phyloP scores from a whole-genome alignment of 2,329 filamentous ascomycete species.

The Esteya vermicola region DNA sequence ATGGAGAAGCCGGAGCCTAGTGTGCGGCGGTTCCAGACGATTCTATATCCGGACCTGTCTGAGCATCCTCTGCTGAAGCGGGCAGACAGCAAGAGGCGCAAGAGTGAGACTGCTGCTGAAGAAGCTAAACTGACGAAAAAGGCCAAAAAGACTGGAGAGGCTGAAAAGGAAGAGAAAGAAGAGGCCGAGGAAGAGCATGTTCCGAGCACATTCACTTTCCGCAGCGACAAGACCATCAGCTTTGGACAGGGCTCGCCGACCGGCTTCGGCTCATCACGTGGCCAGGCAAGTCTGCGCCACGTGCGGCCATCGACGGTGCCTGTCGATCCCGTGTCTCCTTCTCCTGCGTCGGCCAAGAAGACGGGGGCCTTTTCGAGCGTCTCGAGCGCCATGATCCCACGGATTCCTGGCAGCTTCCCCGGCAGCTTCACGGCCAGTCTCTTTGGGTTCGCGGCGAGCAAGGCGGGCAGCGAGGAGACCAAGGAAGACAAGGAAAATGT shows the following conservation, averaged over 20 bases:
- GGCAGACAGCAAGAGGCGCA: not conserved
- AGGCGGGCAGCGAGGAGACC: too few relatives aligned
- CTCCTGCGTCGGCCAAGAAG: not conserved
- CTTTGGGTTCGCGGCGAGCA: too few relatives aligned
- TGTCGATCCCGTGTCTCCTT: not conserved
- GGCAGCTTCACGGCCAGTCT: too few relatives aligned
- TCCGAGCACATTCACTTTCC: slow-evolving; percentile 49
- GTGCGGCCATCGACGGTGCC: slow-evolving; percentile 36
- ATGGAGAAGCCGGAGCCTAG: slow-evolving; percentile 5
- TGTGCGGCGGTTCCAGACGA: slow-evolving; percentile 12
- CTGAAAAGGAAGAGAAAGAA: not conserved
- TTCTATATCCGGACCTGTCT: slow-evolving; percentile 40
- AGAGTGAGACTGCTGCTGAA: too few relatives aligned
- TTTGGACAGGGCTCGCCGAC: slow-evolving; percentile 33
- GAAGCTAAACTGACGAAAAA: too few relatives aligned
- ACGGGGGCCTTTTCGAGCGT: too few relatives aligned
- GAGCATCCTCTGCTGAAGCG: slow-evolving; percentile 10
- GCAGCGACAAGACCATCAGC: slow-evolving; percentile 49
- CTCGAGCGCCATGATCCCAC: too few relatives aligned
- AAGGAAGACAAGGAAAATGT: slow-evolving; percentile 48
- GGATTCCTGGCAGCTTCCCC: slow-evolving; percentile 25
- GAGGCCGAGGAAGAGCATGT: slow-evolving; percentile 19
- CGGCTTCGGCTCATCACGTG: slow-evolving; percentile 41
- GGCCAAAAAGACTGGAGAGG: not conserved
- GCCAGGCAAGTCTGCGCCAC: slow-evolving; percentile 47